Conservation (phyloP, 2,329 filamentous ascomycete species). For the Acephala macrosclerotiorum region DNA sequence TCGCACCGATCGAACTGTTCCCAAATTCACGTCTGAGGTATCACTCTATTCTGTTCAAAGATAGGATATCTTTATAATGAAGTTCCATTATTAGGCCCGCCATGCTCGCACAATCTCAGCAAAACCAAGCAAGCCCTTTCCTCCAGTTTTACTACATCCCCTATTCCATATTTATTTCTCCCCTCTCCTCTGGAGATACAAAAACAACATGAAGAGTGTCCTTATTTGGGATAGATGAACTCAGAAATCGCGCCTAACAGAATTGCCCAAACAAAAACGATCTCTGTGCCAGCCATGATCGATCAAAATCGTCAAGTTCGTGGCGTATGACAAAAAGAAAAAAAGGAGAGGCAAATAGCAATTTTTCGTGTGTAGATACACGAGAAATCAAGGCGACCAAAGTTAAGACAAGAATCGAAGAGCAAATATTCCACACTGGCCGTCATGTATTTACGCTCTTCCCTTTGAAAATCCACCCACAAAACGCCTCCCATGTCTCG, state of each 20-base stretch:
- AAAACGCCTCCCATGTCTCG: slow-evolving; percentile 39
- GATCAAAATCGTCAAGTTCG: slow-evolving; percentile 65
- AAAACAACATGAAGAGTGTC: slow-evolving; percentile 34
- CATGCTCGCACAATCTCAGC: slow-evolving; percentile 35
- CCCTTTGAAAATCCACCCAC: slow-evolving; percentile 38
- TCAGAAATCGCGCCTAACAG: slow-evolving; percentile 35
- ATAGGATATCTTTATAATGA: slow-evolving; percentile 34
- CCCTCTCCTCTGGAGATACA: slow-evolving; percentile 40
- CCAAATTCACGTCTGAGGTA: neutral
- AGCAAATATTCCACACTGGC: slow-evolving; percentile 43
- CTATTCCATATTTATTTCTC: slow-evolving; percentile 30
- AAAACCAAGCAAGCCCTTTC: slow-evolving; percentile 33
- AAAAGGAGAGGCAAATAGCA: slow-evolving; percentile 41
- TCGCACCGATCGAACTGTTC: neutral
- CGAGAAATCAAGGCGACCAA: slow-evolving; percentile 47
- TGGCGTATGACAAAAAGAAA: slow-evolving; percentile 43
- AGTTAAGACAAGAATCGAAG: slow-evolving; percentile 49
- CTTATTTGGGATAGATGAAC: slow-evolving; percentile 29
- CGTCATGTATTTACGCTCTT: slow-evolving; percentile 45
- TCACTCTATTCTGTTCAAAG: neutral
- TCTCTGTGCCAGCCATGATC: slow-evolving; percentile 69
- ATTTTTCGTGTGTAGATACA: slow-evolving; percentile 29
- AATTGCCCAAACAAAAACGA: slow-evolving; percentile 47
- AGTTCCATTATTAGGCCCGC: slow-evolving; percentile 42
- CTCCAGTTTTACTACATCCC: slow-evolving; percentile 26